phyloP scores from a whole-genome alignment of 306 rosid species.

The Geum urbanum region DNA sequence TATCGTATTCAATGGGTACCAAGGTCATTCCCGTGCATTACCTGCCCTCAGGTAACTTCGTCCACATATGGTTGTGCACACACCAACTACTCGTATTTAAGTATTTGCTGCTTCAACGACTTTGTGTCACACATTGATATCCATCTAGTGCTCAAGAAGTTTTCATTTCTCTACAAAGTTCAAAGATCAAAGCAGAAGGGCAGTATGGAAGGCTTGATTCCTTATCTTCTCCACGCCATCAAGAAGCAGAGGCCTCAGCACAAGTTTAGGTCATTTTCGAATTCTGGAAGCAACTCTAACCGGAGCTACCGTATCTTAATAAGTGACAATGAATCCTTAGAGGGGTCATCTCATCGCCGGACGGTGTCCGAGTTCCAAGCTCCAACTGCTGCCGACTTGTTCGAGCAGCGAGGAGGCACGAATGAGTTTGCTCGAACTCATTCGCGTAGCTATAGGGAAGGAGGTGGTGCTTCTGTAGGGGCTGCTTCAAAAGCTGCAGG shows the following conservation, averaged over 20 bases:
- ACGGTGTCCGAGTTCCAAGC: slow-evolving; percentile 58
- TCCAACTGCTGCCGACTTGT: slow-evolving; percentile 27
- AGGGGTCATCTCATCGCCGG: slow-evolving; percentile 73
- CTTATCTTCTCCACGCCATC: slow-evolving; percentile 60
- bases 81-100: background rate
- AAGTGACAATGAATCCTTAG: slow-evolving; percentile 27
- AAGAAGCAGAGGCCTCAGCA: slow-evolving; percentile 55
- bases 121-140: background rate
- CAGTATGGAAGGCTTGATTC: slow-evolving; percentile 80
- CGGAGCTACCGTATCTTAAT: slow-evolving; percentile 64
- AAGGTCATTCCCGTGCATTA: background rate
- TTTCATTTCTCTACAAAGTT: background rate
- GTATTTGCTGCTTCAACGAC: background rate
- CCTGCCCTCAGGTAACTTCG: background rate
- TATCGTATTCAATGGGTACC: background rate
- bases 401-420: slow-evolving; percentile 27
- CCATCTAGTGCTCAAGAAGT: background rate
- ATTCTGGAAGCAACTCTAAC: slow-evolving; percentile 28
- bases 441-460: slow-evolving; percentile 13
- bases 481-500: slow-evolving; percentile 1
- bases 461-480: slow-evolving; percentile 1
- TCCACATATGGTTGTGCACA: background rate
- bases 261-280: slow-evolving; percentile 42
- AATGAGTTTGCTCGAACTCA: background rate
- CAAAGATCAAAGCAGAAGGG: background rate